Evolutionary conservation across 768 basidiomycete species (phyloP).

Genomic region (Lactifluus pinguis): DNA sequence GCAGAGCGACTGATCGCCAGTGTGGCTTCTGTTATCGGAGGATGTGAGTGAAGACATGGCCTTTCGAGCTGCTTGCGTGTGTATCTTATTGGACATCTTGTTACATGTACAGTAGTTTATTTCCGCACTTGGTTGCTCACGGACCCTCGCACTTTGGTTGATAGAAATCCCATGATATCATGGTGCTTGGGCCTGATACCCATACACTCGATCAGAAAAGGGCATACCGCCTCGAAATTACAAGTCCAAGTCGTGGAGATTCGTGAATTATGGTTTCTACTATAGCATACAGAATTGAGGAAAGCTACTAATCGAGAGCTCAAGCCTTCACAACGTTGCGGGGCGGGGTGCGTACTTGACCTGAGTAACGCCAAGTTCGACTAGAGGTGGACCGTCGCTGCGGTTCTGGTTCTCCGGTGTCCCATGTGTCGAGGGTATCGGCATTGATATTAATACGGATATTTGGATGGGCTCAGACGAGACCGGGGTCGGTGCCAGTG

Average conservation of each 20-base stretch:
- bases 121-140: not conserved
- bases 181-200: not conserved
- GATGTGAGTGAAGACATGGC: not conserved
- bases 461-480: not conserved
- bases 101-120: conserved; percentile 3
- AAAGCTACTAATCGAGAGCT: not conserved
- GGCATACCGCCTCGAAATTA: not conserved
- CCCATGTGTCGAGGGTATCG: not conserved
- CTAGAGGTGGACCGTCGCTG: not conserved
- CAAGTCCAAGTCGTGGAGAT: not conserved
- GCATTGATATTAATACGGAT: conserved; percentile 11
- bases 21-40: not conserved
- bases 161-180: not conserved
- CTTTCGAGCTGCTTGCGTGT: not conserved
- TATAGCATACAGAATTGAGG: not conserved
- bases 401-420: not conserved
- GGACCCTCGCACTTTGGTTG: not conserved
- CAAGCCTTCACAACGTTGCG: not conserved
- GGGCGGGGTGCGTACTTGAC: not conserved
- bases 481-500: not conserved
- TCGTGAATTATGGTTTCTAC: not conserved
- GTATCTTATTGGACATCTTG: conserved; percentile 5
- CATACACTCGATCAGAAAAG: not conserved
- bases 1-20: not conserved
- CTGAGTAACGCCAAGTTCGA: conserved; percentile 7